Conservation (phyloP, 305 asterid genomes). For the Fraxinus latifolia region DNA sequence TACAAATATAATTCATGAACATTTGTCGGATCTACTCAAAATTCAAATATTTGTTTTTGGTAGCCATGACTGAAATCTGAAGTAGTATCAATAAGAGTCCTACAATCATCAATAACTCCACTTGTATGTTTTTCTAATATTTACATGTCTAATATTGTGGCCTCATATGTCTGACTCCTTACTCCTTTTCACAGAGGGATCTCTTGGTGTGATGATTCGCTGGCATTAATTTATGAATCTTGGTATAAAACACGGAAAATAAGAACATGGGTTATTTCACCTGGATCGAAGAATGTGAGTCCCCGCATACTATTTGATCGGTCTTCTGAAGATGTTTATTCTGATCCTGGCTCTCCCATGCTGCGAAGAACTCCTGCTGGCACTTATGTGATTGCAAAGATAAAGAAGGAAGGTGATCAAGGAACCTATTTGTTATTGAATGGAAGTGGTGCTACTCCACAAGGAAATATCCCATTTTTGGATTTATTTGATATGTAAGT, state of each 20-base stretch:
- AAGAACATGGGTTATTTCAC: slow-evolving; percentile 80
- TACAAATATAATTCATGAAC: neutral
- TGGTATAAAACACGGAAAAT: slow-evolving; percentile 85
- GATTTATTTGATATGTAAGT: slow-evolving; percentile 96
- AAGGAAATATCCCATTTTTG: slow-evolving; percentile 84
- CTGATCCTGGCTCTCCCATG: slow-evolving; percentile 99
- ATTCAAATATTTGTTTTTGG: neutral
- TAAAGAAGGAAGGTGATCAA: slow-evolving; percentile 66
- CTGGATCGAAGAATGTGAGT: slow-evolving; percentile 54
- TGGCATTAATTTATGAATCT: slow-evolving; percentile 90
- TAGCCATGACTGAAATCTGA: neutral
- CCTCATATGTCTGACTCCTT: slow-evolving; percentile 20
- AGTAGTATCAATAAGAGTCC: neutral
- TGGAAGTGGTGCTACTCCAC: slow-evolving; percentile 95
- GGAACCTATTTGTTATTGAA: slow-evolving; percentile 61
- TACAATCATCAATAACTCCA: neutral
- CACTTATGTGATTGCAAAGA: slow-evolving; percentile 85
- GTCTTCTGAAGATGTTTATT: slow-evolving; percentile 97
- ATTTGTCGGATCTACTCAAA: slow-evolving; percentile 6
- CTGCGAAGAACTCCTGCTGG: slow-evolving; percentile 75
- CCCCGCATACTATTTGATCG: slow-evolving; percentile 87
- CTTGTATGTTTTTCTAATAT: neutral
- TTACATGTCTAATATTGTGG: neutral
- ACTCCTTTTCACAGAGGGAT: slow-evolving; percentile 60
- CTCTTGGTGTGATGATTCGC: slow-evolving; percentile 90